Conservation (phyloP, 2,329 filamentous ascomycete genomes). For the Fusarium musae region DNA sequence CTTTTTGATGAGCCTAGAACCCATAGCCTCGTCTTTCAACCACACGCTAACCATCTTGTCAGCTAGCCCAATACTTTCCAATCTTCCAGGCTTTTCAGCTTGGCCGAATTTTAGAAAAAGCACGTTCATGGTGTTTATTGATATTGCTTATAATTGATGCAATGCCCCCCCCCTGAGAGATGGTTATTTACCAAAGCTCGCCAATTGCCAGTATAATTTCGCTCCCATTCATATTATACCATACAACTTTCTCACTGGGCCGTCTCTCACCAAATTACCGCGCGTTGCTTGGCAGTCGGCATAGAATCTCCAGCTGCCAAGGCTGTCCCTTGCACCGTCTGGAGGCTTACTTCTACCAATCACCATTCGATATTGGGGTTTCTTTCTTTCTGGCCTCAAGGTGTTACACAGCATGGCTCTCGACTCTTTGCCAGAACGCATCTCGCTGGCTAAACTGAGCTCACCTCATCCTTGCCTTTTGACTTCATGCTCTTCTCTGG, state of each 20-base stretch:
- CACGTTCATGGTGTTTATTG: not conserved
- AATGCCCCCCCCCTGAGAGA: not conserved
- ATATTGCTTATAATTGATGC: not conserved
- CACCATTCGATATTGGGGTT: not conserved
- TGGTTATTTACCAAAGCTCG: not conserved
- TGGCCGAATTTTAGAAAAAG: not conserved
- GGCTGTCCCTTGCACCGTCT: not conserved
- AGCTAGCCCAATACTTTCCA: constrained; percentile 4
- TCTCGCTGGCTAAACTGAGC: not conserved
- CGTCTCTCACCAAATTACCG: not conserved
- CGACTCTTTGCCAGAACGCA: not conserved
- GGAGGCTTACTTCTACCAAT: not conserved
- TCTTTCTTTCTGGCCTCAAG: not conserved
- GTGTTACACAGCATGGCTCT: not conserved
- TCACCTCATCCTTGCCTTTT: not conserved
- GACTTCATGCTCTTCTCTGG: not conserved
- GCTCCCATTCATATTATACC: not conserved
- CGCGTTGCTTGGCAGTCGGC: not conserved
- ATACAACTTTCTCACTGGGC: not conserved
- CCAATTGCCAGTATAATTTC: not conserved
- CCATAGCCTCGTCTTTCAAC: not conserved
- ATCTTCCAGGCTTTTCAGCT: not conserved
- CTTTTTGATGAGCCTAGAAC: not conserved
- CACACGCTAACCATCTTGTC: constrained; percentile 2
- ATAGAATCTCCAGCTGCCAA: not conserved